A percentile compares a stretch with the other conserved stretches of the same genome.
Evolutionary conservation across 768 basidiomycete species (phyloP).

Genomic region (Amanita thiersii): DNA sequence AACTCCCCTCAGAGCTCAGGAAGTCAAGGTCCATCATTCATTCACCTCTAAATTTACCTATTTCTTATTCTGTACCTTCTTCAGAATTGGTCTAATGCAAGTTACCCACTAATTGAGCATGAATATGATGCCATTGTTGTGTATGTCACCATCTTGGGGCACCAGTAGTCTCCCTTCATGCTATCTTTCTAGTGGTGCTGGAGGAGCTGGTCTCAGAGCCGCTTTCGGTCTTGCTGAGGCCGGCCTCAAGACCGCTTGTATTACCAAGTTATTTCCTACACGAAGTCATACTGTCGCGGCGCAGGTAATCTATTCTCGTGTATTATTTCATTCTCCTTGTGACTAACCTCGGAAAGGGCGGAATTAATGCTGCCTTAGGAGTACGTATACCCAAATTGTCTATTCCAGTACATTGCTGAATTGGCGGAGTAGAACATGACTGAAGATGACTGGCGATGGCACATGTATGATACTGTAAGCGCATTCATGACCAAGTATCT

Average conservation of each 20-base stretch:
- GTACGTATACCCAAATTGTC: slow-evolving; percentile 34
- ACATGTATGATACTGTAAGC: slow-evolving; percentile 92
- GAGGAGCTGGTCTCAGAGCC: slow-evolving; percentile 95
- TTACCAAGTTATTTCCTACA: slow-evolving; percentile 98
- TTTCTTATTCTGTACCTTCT: slow-evolving; percentile 13
- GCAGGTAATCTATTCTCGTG: slow-evolving; percentile 45
- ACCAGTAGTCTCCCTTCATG: slow-evolving; percentile 4
- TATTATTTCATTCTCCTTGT: background rate
- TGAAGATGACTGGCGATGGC: slow-evolving; percentile 99
- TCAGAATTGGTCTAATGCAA: slow-evolving; percentile 73
- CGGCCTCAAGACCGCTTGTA: slow-evolving; percentile 98
- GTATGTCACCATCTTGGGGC: slow-evolving; percentile 43
- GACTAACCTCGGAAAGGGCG: slow-evolving; percentile 50
- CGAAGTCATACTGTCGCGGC: slow-evolving; percentile 98
- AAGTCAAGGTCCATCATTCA: slow-evolving; percentile 53
- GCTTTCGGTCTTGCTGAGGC: slow-evolving; percentile 98
- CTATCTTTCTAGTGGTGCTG: slow-evolving; percentile 65
- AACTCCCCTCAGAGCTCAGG: slow-evolving; percentile 72
- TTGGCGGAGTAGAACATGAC: slow-evolving; percentile 76
- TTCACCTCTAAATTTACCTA: slow-evolving; percentile 8
- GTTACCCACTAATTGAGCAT: slow-evolving; percentile 97
- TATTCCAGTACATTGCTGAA: slow-evolving; percentile 7
- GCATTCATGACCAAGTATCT: background rate
- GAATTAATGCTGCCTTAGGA: slow-evolving; percentile 96
- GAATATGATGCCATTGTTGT: slow-evolving; percentile 99